Conservation (phyloP, 495 filamentous ascomycete species). For the Evansstolkia leycettana region DNA sequence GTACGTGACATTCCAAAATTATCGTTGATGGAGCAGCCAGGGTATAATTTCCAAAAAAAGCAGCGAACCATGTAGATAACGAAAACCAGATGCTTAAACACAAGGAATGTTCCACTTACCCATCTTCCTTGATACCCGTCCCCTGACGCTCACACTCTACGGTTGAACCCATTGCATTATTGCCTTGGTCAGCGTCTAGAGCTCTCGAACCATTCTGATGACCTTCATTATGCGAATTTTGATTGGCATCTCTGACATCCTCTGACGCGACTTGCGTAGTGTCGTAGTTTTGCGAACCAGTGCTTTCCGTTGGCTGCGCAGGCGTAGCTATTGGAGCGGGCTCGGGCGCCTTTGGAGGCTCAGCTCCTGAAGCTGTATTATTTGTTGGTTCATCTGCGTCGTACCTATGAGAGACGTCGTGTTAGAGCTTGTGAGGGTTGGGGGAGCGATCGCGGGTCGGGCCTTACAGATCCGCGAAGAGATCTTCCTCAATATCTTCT, state of each 20-base stretch:
- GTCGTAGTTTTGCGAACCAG: conserved; percentile 15
- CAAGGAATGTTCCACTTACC: conserved; percentile 55
- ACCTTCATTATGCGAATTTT: conserved; percentile 32
- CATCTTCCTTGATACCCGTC: conserved; percentile 90
- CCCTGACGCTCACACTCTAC: conserved; percentile 27
- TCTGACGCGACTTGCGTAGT: conserved; percentile 32
- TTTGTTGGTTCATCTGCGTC: conserved; percentile 64
- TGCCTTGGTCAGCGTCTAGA: conserved; percentile 35
- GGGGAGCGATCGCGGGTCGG: neutral
- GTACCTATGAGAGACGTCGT: conserved; percentile 57
- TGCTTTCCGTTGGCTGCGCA: conserved; percentile 12
- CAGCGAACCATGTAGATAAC: too few relatives aligned
- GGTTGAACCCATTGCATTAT: conserved; percentile 17
- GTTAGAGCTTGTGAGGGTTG: neutral
- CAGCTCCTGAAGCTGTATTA: conserved; percentile 22
- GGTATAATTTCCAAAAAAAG: too few relatives aligned
- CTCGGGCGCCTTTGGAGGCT: conserved; percentile 18
- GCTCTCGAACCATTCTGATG: conserved; percentile 55
- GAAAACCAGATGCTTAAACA: neutral
- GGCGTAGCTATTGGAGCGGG: conserved; percentile 9
- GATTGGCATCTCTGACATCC: conserved; percentile 16
- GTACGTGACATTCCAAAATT: too few relatives aligned
- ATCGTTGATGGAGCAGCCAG: too few relatives aligned
- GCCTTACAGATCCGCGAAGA: conserved; percentile 92
- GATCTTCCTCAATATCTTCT: conserved; percentile 90